Evolutionary conservation across 495 filamentous ascomycete species (phyloP).

Genomic region (Xylaria sp.): DNA sequence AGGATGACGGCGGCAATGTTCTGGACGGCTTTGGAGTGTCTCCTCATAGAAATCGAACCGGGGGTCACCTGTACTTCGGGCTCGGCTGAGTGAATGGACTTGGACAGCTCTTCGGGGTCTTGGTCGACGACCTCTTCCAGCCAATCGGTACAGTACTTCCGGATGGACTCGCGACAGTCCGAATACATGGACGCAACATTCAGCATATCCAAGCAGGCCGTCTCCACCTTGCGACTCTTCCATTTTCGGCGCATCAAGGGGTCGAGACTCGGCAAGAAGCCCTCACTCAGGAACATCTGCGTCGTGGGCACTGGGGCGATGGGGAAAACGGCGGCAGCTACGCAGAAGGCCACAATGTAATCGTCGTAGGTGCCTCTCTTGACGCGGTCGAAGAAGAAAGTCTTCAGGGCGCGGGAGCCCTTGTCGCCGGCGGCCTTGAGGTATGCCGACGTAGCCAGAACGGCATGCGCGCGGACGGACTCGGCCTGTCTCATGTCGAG

Average conservation of each 20-base stretch:
- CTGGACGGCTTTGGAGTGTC: constrained; percentile 58
- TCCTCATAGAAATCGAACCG: constrained; percentile 54
- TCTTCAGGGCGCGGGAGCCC: constrained; percentile 68
- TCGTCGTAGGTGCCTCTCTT: constrained; percentile 61
- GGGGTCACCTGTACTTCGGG: constrained; percentile 45
- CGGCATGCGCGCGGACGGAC: constrained; percentile 74
- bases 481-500: constrained; percentile 77
- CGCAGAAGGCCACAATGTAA: constrained; percentile 82
- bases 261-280: constrained; percentile 74
- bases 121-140: constrained; percentile 78
- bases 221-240: constrained; percentile 80
- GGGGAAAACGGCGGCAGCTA: constrained; percentile 84
- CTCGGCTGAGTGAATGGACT: constrained; percentile 48
- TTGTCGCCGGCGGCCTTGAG: constrained; percentile 74
- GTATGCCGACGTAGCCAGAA: constrained; percentile 78
- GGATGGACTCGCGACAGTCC: constrained; percentile 77
- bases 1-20: constrained; percentile 84
- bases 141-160: constrained; percentile 82
- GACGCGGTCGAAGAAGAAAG: constrained; percentile 65
- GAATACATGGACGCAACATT: constrained; percentile 87
- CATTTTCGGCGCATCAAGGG: constrained; percentile 74
- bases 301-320: constrained; percentile 74
- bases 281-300: constrained; percentile 81
- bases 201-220: constrained; percentile 82
- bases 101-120: constrained; percentile 66